Evolutionary conservation across 164 flowering plant genomes (phyloP), one percentile per base, ranked within the genome.

Genomic region (Liquidambar formosana): DNA sequence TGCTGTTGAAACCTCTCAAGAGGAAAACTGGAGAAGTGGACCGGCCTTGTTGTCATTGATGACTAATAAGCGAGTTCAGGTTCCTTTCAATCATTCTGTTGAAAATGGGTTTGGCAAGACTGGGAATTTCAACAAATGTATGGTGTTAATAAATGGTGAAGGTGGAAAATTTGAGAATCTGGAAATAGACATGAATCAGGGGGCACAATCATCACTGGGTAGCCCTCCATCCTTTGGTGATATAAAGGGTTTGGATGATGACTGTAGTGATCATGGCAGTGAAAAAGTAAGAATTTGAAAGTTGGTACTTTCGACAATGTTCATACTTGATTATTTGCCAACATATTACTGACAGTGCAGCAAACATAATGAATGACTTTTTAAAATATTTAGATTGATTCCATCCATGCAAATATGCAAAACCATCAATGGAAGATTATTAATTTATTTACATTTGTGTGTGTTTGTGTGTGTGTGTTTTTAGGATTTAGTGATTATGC

Each of bases 221-320:
- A 84, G 86, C 70, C 84, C 89, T 75, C 90, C 86, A 66, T 87
- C 96, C 11, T 78, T 73, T 64, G 86, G 79, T 59, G 84, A 75
- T 65, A 43, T 45, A 4, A 86, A 75, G 76, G 82, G 76, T 64
- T 77, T 78, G n/a, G 84, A 84, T 57, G 77, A 74, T 69, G 79
- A 84, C 26, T 74, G 69, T 52, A 64, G 72, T 74, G 84, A 66
- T 52, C 81, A 64, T n/a, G 76, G 72, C 25, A 69, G 73, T 67
- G 72, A 70, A 60, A 85, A 59, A 38, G 92, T 86, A 77, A 73
- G 85, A 56, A 51, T 59, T 41, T 21, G n/a, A n/a, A n/a, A 49
- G 11, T 8, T 4, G 12, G 10, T 27, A 16, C 10, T 46, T 11
- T 11, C 3, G 8, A 1, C 41, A 6, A 33, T 33, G 41, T 33